Percentiles rank a stretch among this genome's conserved stretches.
These are phyloP conservation scores for Hymenoscyphus albidus DNA, from an alignment of 2,329 filamentous ascomycete genomes.

Conservation along the genomic window DNA sequence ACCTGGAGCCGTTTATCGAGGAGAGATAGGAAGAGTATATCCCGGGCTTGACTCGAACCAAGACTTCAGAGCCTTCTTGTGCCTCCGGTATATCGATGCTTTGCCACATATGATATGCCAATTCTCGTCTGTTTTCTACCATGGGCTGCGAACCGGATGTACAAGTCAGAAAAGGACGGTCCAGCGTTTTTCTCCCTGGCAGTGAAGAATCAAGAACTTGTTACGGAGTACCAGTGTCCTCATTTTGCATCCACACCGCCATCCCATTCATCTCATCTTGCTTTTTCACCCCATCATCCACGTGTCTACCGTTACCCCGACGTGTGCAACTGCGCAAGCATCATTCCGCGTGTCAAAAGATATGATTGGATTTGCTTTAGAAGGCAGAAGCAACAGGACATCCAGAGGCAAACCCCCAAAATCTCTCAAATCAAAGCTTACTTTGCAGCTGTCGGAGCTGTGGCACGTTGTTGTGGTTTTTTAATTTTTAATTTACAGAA, in stretches of 20 bases:
- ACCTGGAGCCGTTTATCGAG: neutral
- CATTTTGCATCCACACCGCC: constrained; percentile 3
- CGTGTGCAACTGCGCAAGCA: neutral
- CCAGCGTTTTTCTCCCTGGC: neutral
- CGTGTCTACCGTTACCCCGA: neutral
- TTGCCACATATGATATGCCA: neutral
- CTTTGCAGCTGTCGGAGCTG: too few species aligned
- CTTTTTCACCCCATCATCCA: neutral
- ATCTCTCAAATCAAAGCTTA: neutral
- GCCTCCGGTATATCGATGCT: neutral
- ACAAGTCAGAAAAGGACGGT: neutral
- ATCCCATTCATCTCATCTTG: neutral
- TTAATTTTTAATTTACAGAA: too few species aligned
- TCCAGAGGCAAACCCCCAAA: neutral
- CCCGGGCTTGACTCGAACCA: neutral
- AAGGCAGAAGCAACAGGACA: constrained; percentile 2
- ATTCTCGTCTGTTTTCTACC: neutral
- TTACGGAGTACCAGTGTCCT: neutral
- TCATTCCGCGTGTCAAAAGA: neutral
- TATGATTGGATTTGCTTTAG: neutral
- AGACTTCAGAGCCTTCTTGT: neutral
- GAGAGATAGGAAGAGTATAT: neutral
- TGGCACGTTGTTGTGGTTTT: neutral
- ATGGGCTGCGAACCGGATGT: neutral
- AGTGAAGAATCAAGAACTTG: neutral